Evolutionary conservation across 305 asterid species (phyloP).

Genomic region (Fraxinus greggii): DNA sequence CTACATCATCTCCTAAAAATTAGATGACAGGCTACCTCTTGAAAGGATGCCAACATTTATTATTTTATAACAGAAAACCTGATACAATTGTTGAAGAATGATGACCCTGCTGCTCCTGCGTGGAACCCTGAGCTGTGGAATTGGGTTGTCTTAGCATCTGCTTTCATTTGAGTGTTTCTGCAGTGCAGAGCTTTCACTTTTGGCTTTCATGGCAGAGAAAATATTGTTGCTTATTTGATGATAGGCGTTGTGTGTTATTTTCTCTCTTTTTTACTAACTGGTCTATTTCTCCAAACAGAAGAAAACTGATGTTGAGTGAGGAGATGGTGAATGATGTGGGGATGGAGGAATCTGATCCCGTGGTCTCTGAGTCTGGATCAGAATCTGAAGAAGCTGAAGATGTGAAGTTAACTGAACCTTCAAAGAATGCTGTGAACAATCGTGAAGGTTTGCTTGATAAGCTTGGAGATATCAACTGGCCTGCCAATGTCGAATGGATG

Average conservation of each 20-base stretch:
- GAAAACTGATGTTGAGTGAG: conserved; percentile 19
- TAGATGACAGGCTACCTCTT: neutral
- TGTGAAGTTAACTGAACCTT: conserved; percentile 59
- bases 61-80: neutral
- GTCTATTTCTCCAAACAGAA: neutral
- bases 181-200: neutral
- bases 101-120: neutral
- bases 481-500: conserved; percentile 59
- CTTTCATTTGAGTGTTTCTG: neutral
- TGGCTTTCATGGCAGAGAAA: neutral
- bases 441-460: conserved; percentile 67
- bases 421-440: conserved; percentile 63
- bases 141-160: neutral
- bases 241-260: neutral
- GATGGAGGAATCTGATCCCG: conserved; percentile 42
- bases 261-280: neutral
- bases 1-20: neutral
- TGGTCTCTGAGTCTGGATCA: conserved; percentile 53
- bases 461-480: conserved; percentile 73
- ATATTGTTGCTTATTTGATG: neutral
- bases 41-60: neutral
- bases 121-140: neutral
- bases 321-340: neutral
- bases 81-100: neutral
- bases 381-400: conserved; percentile 56